phyloP scores from a whole-genome alignment of 2,329 filamentous ascomycete genomes.

The Curvularia sp. region DNA sequence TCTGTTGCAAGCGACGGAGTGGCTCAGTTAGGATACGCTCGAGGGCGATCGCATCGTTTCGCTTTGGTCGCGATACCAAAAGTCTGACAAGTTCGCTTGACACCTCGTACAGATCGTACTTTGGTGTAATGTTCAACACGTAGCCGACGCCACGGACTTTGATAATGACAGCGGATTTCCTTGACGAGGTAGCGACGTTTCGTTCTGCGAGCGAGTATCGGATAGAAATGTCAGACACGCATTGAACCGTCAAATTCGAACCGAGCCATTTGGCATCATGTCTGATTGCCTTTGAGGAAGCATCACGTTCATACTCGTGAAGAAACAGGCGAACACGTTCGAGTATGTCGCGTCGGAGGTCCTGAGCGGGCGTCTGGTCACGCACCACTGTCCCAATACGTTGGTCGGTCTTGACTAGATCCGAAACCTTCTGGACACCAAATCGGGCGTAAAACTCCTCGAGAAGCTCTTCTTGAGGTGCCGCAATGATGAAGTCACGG shows the following conservation, averaged over 20 bases:
- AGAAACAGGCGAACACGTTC: conserved; percentile 91
- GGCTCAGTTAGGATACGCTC: conserved; percentile 90
- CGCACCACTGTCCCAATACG: conserved; percentile 70
- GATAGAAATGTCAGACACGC: conserved; percentile 79
- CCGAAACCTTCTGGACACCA: conserved; percentile 77
- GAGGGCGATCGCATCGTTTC: conserved; percentile 87
- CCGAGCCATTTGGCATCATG: conserved; percentile 92
- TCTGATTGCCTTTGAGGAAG: conserved; percentile 66
- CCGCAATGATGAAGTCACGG: conserved; percentile 81
- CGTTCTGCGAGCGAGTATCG: conserved; percentile 77
- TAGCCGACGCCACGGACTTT: conserved; percentile 71
- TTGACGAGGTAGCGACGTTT: conserved; percentile 55
- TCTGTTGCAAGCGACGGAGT: conserved; percentile 78
- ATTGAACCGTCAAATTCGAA: conserved; percentile 77
- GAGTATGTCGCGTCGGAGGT: conserved; percentile 79
- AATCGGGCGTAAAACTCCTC: conserved; percentile 85
- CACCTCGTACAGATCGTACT: conserved; percentile 88
- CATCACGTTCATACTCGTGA: conserved; percentile 77
- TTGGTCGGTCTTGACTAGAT: conserved; percentile 78
- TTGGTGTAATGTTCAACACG: conserved; percentile 77
- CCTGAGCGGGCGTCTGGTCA: conserved; percentile 72
- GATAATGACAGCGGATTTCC: conserved; percentile 73
- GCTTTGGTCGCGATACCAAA: conserved; percentile 80
- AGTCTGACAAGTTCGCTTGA: conserved; percentile 84
- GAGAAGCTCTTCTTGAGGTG: conserved; percentile 85